Evolutionary conservation across 768 basidiomycete species (phyloP).

Genomic region (Boletus tomentosulus): DNA sequence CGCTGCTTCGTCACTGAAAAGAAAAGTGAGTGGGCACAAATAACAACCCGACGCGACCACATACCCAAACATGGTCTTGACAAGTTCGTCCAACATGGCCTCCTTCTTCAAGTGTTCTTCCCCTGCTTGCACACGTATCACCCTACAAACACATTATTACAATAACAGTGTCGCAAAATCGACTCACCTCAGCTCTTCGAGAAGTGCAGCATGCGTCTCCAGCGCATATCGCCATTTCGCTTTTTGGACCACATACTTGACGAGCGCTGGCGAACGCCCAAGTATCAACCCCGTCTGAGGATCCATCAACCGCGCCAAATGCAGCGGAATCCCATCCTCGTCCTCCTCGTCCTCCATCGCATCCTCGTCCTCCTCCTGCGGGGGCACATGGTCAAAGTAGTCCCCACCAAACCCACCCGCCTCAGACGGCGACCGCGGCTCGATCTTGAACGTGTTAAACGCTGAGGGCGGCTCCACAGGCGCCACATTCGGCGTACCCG

Average conservation of each 20-base stretch:
- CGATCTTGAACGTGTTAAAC: constrained; percentile 65
- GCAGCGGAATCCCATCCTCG: constrained; percentile 50
- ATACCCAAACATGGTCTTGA: constrained; percentile 51
- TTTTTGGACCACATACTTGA: constrained; percentile 64
- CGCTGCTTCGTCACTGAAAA: constrained; percentile 25
- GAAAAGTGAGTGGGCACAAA: not conserved
- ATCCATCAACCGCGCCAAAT: constrained; percentile 49
- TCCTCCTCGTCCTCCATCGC: constrained; percentile 29
- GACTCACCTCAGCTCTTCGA: constrained; percentile 53
- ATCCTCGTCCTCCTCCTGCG: constrained; percentile 19
- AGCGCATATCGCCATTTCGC: constrained; percentile 71
- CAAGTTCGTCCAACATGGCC: constrained; percentile 49
- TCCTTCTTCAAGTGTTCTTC: constrained; percentile 60
- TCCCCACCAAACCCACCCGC: constrained; percentile 29
- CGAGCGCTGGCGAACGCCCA: constrained; percentile 65
- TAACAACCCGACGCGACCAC: constrained; percentile 7
- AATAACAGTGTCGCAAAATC: not conserved
- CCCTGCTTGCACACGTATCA: constrained; percentile 47
- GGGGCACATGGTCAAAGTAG: constrained; percentile 28
- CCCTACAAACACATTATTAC: constrained; percentile 20
- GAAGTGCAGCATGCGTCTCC: constrained; percentile 61
- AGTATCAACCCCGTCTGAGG: constrained; percentile 58
- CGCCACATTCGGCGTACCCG: constrained; percentile 12
- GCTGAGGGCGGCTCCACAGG: constrained; percentile 26
- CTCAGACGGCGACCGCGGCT: constrained; percentile 44